A percentile compares a stretch with the other conserved stretches of the same genome.
Evolutionary conservation across 257 asterid genomes (phyloP).

Genomic region (Paraleonurus japonicus): DNA sequence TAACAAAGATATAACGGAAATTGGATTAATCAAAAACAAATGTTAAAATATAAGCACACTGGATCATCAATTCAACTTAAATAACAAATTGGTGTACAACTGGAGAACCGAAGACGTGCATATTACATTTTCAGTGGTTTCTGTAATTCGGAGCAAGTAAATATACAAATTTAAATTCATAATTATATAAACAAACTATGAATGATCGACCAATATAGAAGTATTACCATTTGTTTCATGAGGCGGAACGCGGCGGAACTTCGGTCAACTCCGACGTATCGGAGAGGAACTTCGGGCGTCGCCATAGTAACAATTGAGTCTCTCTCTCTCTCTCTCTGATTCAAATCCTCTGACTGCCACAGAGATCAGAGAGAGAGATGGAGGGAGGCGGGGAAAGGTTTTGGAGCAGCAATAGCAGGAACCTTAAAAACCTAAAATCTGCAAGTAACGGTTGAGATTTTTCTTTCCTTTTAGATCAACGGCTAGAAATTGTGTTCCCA

Average conservation of each 20-base stretch:
- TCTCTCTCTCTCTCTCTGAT: slow-evolving; percentile 21
- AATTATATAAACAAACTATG: background rate
- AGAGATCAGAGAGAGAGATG: background rate
- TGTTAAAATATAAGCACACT: background rate
- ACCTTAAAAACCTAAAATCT: slow-evolving; percentile 30
- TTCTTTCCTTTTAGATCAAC: slow-evolving; percentile 15
- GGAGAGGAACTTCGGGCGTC: slow-evolving; percentile 85
- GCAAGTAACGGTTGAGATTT: slow-evolving; percentile 23
- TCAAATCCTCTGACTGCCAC: background rate
- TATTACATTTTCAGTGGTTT: background rate
- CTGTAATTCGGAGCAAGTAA: background rate
- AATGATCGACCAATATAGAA: background rate
- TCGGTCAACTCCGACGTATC: slow-evolving; percentile 83
- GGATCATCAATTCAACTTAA: slow-evolving; percentile 4
- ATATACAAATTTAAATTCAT: background rate
- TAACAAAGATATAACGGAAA: background rate
- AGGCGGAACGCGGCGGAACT: slow-evolving; percentile 97
- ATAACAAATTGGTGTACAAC: background rate
- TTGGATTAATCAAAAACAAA: background rate
- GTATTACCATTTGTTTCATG: slow-evolving; percentile 93
- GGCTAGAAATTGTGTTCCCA: background rate
- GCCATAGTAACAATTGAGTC: slow-evolving; percentile 41
- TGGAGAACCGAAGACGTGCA: background rate
- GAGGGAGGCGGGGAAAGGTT: slow-evolving; percentile 3
- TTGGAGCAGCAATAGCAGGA: slow-evolving; percentile 6